A percentile compares a stretch with the other conserved stretches of the same genome.
These are phyloP conservation scores for Mortierella sp. DNA, from an alignment of 371 early-diverging fungal species.

Conservation along the genomic window DNA sequence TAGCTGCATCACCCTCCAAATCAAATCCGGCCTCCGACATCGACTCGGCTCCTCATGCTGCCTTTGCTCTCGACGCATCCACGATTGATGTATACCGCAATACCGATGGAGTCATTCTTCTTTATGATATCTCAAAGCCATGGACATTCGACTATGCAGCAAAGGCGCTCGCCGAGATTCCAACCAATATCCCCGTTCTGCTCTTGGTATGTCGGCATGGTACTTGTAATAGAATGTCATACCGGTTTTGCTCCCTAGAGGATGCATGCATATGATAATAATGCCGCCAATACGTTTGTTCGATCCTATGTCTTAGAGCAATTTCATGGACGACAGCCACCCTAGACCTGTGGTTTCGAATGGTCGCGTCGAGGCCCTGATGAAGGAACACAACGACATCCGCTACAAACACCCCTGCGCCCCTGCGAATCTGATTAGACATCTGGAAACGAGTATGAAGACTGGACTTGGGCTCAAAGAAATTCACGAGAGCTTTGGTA, in stretches of 20 bases:
- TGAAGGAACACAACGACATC: constrained; percentile 31
- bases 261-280: background rate
- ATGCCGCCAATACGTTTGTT: background rate
- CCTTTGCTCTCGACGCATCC: constrained; percentile 67
- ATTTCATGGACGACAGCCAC: constrained; percentile 30
- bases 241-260: too few species aligned
- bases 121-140: constrained; percentile 74
- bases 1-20: constrained; percentile 32
- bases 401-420: constrained; percentile 37
- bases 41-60: constrained; percentile 44
- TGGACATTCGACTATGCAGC: constrained; percentile 77
- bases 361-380: constrained; percentile 39
- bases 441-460: constrained; percentile 72
- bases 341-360: constrained; percentile 18
- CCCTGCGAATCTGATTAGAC: constrained; percentile 70
- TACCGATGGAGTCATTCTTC: constrained; percentile 68
- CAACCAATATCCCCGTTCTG: constrained; percentile 67
- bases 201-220: constrained; percentile 61
- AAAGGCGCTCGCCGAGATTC: constrained; percentile 65
- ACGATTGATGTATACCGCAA: constrained; percentile 78
- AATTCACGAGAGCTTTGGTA: constrained; percentile 72
- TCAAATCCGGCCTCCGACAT: constrained; percentile 22
- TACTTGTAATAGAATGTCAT: background rate
- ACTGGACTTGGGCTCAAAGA: constrained; percentile 73
- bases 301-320: constrained; percentile 27